Conservation (phyloP, 306 rosid genomes). For the Nissolia schottii region DNA sequence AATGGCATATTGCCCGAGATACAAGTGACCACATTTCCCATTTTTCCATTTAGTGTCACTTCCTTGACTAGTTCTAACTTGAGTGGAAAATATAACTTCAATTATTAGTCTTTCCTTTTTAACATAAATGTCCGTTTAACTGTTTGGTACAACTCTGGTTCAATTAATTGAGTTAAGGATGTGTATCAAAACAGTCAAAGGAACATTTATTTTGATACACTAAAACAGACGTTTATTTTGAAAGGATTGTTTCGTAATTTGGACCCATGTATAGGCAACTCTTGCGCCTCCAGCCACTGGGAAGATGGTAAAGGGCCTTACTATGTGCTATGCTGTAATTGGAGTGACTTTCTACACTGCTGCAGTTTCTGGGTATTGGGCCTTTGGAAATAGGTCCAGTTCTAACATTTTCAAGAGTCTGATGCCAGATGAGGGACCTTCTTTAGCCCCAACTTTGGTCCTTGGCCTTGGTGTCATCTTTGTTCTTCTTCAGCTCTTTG, state of each 20-base stretch:
- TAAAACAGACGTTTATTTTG: too few relatives aligned
- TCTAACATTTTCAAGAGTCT: constrained; percentile 58
- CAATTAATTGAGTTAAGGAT: too few relatives aligned
- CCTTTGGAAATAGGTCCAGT: constrained; percentile 56
- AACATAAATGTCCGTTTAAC: too few relatives aligned
- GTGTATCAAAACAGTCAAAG: too few relatives aligned
- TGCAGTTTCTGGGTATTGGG: constrained; percentile 67
- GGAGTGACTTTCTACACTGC: constrained; percentile 57
- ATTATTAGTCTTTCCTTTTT: too few relatives aligned
- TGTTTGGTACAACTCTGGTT: too few relatives aligned
- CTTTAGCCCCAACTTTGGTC: constrained; percentile 75
- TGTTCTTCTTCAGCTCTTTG: constrained; percentile 73
- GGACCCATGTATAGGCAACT: too few relatives aligned
- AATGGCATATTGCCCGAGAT: constrained; percentile 80
- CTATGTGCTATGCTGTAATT: constrained; percentile 67
- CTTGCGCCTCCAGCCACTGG: constrained; percentile 74
- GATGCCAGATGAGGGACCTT: constrained; percentile 57
- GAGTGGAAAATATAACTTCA: neutral
- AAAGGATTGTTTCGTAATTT: too few relatives aligned
- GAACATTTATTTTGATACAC: too few relatives aligned
- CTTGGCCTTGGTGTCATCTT: constrained; percentile 58
- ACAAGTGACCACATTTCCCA: constrained; percentile 41
- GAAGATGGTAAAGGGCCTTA: constrained; percentile 75
- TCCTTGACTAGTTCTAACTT: neutral
- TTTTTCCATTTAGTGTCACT: neutral